A percentile compares a stretch with the other conserved stretches of the same genome.
These are phyloP conservation scores for Moesziomyces antarcticus DNA, from an alignment of 1,284 basidiomycete species.

Conservation along the genomic window DNA sequence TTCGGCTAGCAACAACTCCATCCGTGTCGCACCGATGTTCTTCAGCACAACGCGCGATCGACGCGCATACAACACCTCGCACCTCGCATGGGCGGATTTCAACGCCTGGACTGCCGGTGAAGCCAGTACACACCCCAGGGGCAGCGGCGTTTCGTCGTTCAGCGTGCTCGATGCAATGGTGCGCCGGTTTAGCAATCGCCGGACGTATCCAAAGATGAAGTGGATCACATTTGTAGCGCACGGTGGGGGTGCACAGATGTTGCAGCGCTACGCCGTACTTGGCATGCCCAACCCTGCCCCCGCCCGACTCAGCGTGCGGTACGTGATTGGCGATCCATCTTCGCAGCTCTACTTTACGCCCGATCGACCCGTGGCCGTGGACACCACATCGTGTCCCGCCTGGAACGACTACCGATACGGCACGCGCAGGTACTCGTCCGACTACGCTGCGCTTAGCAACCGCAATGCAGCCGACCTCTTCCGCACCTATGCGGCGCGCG, in stretches of 20 bases:
- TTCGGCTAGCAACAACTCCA: conserved; percentile 30
- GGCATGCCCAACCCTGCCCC: conserved; percentile 25
- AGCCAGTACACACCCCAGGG: conserved; percentile 32
- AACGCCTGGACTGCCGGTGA: conserved; percentile 58
- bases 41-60: conserved; percentile 46
- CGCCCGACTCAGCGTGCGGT: conserved; percentile 35
- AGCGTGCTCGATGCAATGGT: conserved; percentile 46
- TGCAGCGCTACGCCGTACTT: conserved; percentile 54
- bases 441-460: conserved; percentile 13
- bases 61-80: conserved; percentile 18
- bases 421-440: conserved; percentile 16
- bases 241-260: conserved; percentile 58
- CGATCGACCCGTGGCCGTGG: conserved; percentile 47
- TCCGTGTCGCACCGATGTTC: conserved; percentile 56
- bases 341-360: conserved; percentile 56
- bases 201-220: conserved; percentile 52
- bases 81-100: conserved; percentile 52
- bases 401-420: conserved; percentile 58
- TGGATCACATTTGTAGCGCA: conserved; percentile 59
- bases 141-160: conserved; percentile 27
- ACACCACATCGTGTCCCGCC: conserved; percentile 22
- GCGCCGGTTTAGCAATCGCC: conserved; percentile 21
- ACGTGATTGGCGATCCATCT: conserved; percentile 54
- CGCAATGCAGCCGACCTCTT: conserved; percentile 23
- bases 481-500: conserved; percentile 41